Evolutionary conservation across 2,329 filamentous ascomycete genomes (phyloP).

Genomic region (Didymella pomorum): DNA sequence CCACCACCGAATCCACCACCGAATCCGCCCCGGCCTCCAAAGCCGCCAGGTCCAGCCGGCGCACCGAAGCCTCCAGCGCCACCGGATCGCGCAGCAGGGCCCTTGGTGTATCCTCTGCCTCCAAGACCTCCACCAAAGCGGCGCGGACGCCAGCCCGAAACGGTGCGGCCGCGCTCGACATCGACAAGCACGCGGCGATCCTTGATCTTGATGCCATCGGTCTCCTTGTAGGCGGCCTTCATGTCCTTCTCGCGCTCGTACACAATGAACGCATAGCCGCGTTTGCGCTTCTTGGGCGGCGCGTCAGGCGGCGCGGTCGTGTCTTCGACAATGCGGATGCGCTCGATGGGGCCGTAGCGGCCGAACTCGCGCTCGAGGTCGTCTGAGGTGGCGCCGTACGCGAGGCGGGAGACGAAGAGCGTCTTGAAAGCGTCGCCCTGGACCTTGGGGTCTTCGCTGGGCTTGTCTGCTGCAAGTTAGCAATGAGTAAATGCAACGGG

Average conservation of each 20-base stretch:
- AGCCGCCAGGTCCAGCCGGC: conserved; percentile 61
- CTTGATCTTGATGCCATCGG: conserved; percentile 90
- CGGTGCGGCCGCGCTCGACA: conserved; percentile 93
- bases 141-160: conserved; percentile 90
- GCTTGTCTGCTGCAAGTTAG: conserved; percentile 69
- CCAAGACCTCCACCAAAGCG: conserved; percentile 92
- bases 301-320: conserved; percentile 73
- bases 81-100: conserved; percentile 73
- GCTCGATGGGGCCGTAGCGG: conserved; percentile 91
- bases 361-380: conserved; percentile 94
- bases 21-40: conserved; percentile 60
- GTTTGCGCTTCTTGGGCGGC: conserved; percentile 68
- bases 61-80: conserved; percentile 61
- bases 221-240: conserved; percentile 94
- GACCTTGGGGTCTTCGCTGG: conserved; percentile 83
- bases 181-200: conserved; percentile 92
- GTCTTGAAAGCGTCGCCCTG: conserved; percentile 95
- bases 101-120: conserved; percentile 90
- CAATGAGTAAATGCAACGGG: conserved; percentile 2
- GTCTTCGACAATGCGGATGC: conserved; percentile 87
- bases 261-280: conserved; percentile 95
- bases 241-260: conserved; percentile 98
- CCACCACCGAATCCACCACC: conserved; percentile 57
- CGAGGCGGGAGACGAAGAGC: conserved; percentile 87
- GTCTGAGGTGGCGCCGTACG: conserved; percentile 86